Conservation (phyloP, 257 asterid genomes). For the Euphrasia confusa region DNA sequence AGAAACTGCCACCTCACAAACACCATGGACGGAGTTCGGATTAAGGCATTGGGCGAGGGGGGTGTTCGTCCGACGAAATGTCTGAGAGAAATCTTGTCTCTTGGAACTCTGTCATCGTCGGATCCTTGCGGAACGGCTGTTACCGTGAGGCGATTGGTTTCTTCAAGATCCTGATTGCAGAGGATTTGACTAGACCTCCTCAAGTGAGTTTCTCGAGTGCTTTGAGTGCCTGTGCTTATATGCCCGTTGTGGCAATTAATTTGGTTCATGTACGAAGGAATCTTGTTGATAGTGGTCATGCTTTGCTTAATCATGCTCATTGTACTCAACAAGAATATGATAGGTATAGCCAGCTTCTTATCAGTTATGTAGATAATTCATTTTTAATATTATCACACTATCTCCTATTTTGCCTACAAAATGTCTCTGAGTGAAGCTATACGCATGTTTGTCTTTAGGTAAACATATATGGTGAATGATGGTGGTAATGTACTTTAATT, state of each 20-base stretch:
- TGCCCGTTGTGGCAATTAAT: conserved; percentile 13
- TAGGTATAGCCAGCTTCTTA: not conserved
- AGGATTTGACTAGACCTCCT: conserved; percentile 31
- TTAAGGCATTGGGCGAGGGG: conserved; percentile 17
- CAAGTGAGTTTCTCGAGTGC: conserved; percentile 49
- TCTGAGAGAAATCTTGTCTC: conserved; percentile 45
- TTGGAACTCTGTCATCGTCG: conserved; percentile 47
- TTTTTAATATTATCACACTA: not conserved
- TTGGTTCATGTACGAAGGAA: too few species aligned
- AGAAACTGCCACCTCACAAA: too few species aligned
- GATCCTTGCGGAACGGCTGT: conserved; percentile 30
- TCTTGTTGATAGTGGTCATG: too few species aligned
- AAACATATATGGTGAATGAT: not conserved
- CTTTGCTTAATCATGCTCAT: too few species aligned
- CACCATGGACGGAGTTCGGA: too few species aligned
- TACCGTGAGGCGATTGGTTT: conserved; percentile 28
- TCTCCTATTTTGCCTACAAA: not conserved
- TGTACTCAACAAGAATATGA: too few species aligned
- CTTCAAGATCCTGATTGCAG: conserved; percentile 28
- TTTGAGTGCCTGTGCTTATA: conserved; percentile 41
- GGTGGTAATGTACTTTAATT: not conserved
- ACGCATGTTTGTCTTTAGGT: conserved; percentile 7
- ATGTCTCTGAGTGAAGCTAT: conserved; percentile 18
- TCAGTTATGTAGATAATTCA: conserved; percentile 1
- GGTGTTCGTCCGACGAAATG: conserved; percentile 54